Conservation (phyloP, 1,284 basidiomycete species). For the Phlebopus sp. region DNA sequence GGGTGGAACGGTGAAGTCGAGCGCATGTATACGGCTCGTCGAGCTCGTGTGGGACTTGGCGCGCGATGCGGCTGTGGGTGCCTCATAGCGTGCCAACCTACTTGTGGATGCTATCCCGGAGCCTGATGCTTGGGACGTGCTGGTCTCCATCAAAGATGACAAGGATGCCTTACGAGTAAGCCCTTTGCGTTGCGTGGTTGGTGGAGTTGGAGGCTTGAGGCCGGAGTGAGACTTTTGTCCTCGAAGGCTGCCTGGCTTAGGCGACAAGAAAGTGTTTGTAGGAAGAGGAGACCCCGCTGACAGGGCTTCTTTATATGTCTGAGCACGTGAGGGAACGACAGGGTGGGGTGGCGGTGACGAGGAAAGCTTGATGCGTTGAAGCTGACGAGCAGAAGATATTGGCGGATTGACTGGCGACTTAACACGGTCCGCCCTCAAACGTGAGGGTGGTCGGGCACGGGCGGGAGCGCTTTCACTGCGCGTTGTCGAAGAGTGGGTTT, state of each 20-base stretch:
- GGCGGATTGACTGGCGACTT: conserved; percentile 70
- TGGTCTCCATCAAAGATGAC: conserved; percentile 66
- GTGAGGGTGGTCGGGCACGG: conserved; percentile 59
- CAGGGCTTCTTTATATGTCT: conserved; percentile 57
- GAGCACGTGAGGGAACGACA: conserved; percentile 44
- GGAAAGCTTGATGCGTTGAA: conserved; percentile 63
- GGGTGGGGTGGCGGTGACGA: conserved; percentile 59
- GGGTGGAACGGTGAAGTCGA: conserved; percentile 69
- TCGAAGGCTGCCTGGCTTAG: conserved; percentile 69
- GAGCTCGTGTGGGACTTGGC: conserved; percentile 68
- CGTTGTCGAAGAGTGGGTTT: conserved; percentile 42
- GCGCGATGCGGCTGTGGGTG: conserved; percentile 73
- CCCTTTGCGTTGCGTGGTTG: conserved; percentile 49
- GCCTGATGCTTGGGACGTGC: conserved; percentile 53
- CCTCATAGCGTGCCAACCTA: conserved; percentile 59
- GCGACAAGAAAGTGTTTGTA: conserved; percentile 53
- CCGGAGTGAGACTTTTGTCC: conserved; percentile 79
- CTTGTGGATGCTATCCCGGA: conserved; percentile 41
- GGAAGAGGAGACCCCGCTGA: conserved; percentile 45
- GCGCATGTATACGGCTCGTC: conserved; percentile 52
- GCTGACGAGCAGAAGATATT: conserved; percentile 58
- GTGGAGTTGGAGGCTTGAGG: conserved; percentile 68
- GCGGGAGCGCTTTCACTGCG: conserved; percentile 60
- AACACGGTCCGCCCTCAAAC: conserved; percentile 56
- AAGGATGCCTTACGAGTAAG: conserved; percentile 73